Evolutionary conservation across 2,329 filamentous ascomycete genomes (phyloP).

Genomic region (Sporothrix mexicana): DNA sequence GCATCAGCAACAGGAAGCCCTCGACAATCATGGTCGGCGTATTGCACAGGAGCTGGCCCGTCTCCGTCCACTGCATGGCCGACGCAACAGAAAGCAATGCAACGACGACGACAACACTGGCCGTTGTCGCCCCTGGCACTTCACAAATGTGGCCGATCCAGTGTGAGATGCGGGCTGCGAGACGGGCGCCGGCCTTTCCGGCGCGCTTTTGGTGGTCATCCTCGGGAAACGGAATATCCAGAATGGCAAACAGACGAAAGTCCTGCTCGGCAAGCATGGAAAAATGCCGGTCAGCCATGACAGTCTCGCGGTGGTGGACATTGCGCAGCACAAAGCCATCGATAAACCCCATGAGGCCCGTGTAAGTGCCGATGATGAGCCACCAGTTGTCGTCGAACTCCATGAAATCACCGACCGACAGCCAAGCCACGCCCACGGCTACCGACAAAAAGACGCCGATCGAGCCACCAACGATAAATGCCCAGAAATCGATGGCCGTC

Average conservation of each 20-base stretch:
- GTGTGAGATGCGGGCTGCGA: conserved; percentile 39
- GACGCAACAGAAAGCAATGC: conserved; percentile 39
- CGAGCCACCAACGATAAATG: conserved; percentile 51
- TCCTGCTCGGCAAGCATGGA: conserved; percentile 38
- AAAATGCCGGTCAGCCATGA: conserved; percentile 40
- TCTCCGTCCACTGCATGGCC: conserved; percentile 43
- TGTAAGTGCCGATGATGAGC: conserved; percentile 56
- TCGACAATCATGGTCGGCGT: conserved; percentile 44
- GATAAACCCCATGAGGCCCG: conserved; percentile 52
- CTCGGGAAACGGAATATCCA: conserved; percentile 38
- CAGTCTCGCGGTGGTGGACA: conserved; percentile 45
- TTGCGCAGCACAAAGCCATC: conserved; percentile 55
- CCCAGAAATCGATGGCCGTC: conserved; percentile 50
- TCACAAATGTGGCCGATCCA: conserved; percentile 39
- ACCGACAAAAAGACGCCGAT: conserved; percentile 49
- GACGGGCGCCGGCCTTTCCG: conserved; percentile 22
- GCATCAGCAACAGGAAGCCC: conserved; percentile 41
- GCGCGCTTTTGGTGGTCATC: background rate
- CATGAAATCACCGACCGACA: conserved; percentile 48
- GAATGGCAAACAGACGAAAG: conserved; percentile 36
- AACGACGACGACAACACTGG: conserved; percentile 38
- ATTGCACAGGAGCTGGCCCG: conserved; percentile 44
- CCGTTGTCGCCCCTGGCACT: conserved; percentile 37
- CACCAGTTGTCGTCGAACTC: conserved; percentile 53
- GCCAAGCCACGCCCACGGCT: conserved; percentile 47